Base-by-base conservation (phyloP, 2,329 filamentous ascomycete species). In the Xylaria sp. region DNA sequence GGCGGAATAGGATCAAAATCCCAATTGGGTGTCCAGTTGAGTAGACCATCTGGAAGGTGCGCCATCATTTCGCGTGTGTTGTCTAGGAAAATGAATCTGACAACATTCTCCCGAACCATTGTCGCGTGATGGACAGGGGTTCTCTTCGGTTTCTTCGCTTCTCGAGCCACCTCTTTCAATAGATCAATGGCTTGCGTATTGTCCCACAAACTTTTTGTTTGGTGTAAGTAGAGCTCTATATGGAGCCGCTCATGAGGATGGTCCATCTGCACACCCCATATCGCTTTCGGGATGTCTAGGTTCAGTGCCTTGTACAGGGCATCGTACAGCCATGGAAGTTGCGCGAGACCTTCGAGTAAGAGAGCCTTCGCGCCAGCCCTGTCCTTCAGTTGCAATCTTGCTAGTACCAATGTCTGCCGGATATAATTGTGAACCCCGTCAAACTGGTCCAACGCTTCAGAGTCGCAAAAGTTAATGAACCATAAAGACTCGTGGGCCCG, bases 1-100 rank as follows among this genome's bases (percentile, higher is more conserved):
- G 92, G 92, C 18, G 92, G 91, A 11, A 96, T 76, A 1, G 91
- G 91, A 70, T 96, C 92, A 19, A 91, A 94, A 16, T 90, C 84
- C 63, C 89, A 85, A 67, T 85, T 92, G 2, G 87, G 86, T 52
- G 85, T 79, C 39, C 80, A 77, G 16, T 82, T 79, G 9, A 91
- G 85, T 67, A 91, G 81, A 7, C 77, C 75, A 1, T 80, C 79
- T 0, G 92, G 90, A 5, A 94, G 80, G 46, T 89, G 77, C 0
- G 83, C 80, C 67, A 93, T 88, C 19, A 96, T 80, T 1, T 80
- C 76, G 0, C 87, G 88, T 2, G 87, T 84, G 65, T 92, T 90
- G 35, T 91, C 88, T 7, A 96, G 80, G 60, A 92, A 87, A 19
- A 91, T 83, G 70, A 95, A 90, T 49, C 92, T 83, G 2, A 89